phyloP scores from a whole-genome alignment of 345 rosid genomes.

The Murraya paniculata region DNA sequence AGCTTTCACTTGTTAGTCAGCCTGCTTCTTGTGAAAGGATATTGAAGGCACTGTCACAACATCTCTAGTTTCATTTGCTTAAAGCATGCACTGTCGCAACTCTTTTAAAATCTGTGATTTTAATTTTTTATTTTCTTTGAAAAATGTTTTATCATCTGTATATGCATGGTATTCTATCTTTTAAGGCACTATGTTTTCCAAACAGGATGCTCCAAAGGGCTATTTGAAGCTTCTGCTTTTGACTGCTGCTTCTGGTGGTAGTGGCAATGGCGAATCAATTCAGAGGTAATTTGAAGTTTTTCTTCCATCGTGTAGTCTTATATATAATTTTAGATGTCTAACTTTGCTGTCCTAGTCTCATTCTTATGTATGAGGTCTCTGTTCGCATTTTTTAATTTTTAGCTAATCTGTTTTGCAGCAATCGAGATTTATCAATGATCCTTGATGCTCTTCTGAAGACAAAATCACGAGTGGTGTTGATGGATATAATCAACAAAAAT shows the following conservation, averaged over 20 bases:
- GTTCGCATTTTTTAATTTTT: slow-evolving; percentile 20
- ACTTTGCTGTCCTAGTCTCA: neutral
- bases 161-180: neutral
- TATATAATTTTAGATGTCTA: slow-evolving; percentile 2
- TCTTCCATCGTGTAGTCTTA: slow-evolving; percentile 17
- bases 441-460: slow-evolving; percentile 98
- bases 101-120: neutral
- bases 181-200: slow-evolving; percentile 23
- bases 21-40: slow-evolving; percentile 4
- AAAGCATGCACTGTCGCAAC: neutral
- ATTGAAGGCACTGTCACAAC: neutral
- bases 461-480: slow-evolving; percentile 73
- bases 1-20: slow-evolving; percentile 5
- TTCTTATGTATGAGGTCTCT: slow-evolving; percentile 2
- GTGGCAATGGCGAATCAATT: slow-evolving; percentile 78
- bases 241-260: slow-evolving; percentile 93
- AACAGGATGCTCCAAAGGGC: slow-evolving; percentile 87
- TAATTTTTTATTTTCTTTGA: neutral
- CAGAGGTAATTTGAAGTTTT: slow-evolving; percentile 59
- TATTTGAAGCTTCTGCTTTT: slow-evolving; percentile 94
- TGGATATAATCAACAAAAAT: slow-evolving; percentile 85
- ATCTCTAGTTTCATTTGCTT: neutral
- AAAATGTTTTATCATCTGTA: neutral
- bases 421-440: slow-evolving; percentile 97
- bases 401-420: slow-evolving; percentile 55